These are phyloP conservation scores for Silene conica DNA, from an alignment of 148 eudicot genomes.

Conservation along the genomic window DNA sequence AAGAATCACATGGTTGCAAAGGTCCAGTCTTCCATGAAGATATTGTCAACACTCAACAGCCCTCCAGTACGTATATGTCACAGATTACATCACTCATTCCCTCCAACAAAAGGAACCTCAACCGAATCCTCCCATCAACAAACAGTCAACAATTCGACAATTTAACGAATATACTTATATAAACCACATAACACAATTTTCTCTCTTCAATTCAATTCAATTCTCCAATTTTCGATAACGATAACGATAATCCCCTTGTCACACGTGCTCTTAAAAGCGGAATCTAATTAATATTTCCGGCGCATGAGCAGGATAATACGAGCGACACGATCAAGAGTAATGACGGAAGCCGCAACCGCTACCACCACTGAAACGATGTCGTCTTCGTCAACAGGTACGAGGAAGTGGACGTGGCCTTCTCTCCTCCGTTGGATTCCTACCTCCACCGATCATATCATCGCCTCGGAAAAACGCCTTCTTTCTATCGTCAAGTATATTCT, in stretches of 20 bases:
- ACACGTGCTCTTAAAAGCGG: too few species aligned
- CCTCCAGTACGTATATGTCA: background rate
- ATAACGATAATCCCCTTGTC: too few species aligned
- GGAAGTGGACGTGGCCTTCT: constrained; percentile 53
- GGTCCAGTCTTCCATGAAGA: too few species aligned
- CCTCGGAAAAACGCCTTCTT: constrained; percentile 85
- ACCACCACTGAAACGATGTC: constrained; percentile 19
- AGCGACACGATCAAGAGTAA: constrained; percentile 15
- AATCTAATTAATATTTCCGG: background rate
- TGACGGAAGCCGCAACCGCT: constrained; percentile 58
- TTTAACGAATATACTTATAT: too few species aligned
- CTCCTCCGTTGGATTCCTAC: constrained; percentile 72
- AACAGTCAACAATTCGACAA: too few species aligned
- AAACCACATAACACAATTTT: too few species aligned
- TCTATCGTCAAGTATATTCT: constrained; percentile 61
- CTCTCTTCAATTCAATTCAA: too few species aligned
- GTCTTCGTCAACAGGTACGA: constrained; percentile 8
- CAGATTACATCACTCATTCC: background rate
- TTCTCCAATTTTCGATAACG: too few species aligned
- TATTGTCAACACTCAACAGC: too few species aligned
- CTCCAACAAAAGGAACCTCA: background rate
- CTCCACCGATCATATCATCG: constrained; percentile 75
- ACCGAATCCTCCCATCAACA: background rate
- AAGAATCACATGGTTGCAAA: too few species aligned
- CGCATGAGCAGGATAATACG: constrained; percentile 33